Percentiles rank a stretch among this genome's conserved stretches.
Conservation (phyloP, 2,329 filamentous ascomycete genomes). For the Cladosporium halotolerans region DNA sequence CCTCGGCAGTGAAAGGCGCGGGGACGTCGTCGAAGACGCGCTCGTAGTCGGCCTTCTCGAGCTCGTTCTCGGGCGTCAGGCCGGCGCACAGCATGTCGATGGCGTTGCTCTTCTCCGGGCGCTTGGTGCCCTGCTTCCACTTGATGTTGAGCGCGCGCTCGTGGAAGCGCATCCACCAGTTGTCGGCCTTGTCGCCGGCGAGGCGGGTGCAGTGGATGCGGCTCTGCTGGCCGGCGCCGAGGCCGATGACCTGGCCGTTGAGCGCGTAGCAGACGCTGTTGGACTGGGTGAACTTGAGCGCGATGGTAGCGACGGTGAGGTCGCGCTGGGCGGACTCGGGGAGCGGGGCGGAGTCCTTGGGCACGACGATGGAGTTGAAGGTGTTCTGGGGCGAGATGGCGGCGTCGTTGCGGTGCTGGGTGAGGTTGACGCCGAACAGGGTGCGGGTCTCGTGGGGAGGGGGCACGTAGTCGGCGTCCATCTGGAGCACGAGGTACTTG, state of each 20-base stretch:
- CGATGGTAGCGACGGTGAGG: conserved; percentile 90
- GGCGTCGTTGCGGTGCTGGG: conserved; percentile 89
- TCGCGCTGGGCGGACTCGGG: conserved; percentile 80
- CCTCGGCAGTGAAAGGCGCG: conserved; percentile 69
- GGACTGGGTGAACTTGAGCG: conserved; percentile 96
- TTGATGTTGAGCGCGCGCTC: conserved; percentile 78
- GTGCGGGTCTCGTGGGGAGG: conserved; percentile 68
- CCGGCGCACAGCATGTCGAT: conserved; percentile 93
- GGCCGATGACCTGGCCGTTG: conserved; percentile 86
- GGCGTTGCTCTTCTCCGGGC: conserved; percentile 94
- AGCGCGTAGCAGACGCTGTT: conserved; percentile 98
- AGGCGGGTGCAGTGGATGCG: conserved; percentile 97
- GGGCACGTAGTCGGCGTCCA: conserved; percentile 84
- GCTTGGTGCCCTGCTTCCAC: conserved; percentile 97
- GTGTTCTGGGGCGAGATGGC: conserved; percentile 73
- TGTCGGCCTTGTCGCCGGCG: conserved; percentile 96
- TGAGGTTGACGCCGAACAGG: conserved; percentile 81
- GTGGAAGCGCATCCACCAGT: conserved; percentile 99
- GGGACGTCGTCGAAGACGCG: conserved; percentile 86
- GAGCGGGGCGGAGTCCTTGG: conserved; percentile 67
- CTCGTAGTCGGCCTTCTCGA: conserved; percentile 83
- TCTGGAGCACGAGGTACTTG: conserved; percentile 92
- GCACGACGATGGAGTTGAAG: conserved; percentile 79
- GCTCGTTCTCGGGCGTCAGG: conserved; percentile 73
- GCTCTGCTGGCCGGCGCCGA: conserved; percentile 94